Percentiles rank a stretch among this genome's conserved stretches.
Evolutionary conservation across 768 basidiomycete genomes (phyloP).

Genomic region (Suillus occidentalis): DNA sequence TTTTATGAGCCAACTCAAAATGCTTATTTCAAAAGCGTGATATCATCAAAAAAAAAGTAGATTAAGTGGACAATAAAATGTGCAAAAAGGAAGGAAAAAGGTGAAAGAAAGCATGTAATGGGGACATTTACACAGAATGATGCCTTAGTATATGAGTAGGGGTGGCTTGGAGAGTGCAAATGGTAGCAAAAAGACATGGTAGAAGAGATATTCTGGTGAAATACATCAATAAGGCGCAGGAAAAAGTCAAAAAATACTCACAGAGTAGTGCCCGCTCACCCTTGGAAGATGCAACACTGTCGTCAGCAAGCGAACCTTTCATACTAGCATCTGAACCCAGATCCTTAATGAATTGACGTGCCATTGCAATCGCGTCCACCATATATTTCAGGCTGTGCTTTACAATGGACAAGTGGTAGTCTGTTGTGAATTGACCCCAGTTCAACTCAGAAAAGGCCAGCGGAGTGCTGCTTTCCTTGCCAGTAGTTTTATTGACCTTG

Average conservation of each 20-base stretch:
- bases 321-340: not conserved
- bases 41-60: not conserved
- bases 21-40: not conserved
- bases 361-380: not conserved
- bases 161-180: not conserved
- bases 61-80: not conserved
- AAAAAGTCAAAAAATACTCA: not conserved
- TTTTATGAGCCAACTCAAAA: not conserved
- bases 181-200: not conserved
- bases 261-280: not conserved
- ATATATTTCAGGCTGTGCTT: not conserved
- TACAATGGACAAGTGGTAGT: not conserved
- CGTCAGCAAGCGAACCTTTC: not conserved
- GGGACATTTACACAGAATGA: not conserved
- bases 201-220: not conserved
- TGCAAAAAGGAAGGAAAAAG: not conserved
- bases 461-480: not conserved
- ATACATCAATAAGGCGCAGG: not conserved
- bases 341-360: not conserved
- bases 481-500: constrained; percentile 2
- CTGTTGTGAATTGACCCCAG: not conserved
- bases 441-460: constrained; percentile 3
- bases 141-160: not conserved
- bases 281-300: not conserved
- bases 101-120: not conserved